Evolutionary conservation across 1,139 yeast species (phyloP), one percentile per base, ranked within the genome.

Genomic region (Kurtzmaniella quercitrusa): DNA sequence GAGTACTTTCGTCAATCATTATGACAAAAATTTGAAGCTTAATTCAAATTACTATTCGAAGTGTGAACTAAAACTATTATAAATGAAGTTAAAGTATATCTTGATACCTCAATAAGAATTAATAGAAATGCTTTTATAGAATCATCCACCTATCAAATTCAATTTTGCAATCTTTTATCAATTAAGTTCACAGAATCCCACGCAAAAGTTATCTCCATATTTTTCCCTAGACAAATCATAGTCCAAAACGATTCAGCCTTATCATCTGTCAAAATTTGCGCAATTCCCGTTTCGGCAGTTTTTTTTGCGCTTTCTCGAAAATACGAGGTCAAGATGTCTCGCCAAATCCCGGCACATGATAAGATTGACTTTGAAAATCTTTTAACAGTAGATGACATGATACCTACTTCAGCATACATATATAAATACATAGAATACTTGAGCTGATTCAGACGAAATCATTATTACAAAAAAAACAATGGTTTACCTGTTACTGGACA

Each of bases 401-500:
- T 7, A 10, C 31, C 5, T 27, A 27, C 31, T 5, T n/a, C 10
- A 11, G 10, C 5, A 27, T 27, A 27, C n/a, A 27, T 27, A 27
- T 27, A 27, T 27, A 27, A 27, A n/a, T 7, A 10, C 31, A 27
- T 3, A 27, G 4, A 11, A 4, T 8, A 23, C 25, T 23, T 23
- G 9, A 23, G 25, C 25, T 23, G 9, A 23, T 23, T 23, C 25
- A 23, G 10, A 23, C n/a, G n/a, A n/a, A n/a, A 21, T 21, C 23
- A 4, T 21, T 4, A 21, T 8, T 5, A 21, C 8, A 4, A 21
- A 21, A 4, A 21, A 11, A 16, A 31, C 17, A 14, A 39, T 39
- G 41, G 41, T 39, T 29, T 39, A 39, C 41, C 14, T 39, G 18
- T 15, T 25, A 27, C 19, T 34, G 14, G 23, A 31, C 19, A 31